A percentile compares a stretch with the other conserved stretches of the same genome.
These are phyloP conservation scores for Aureobasidium melanogenum DNA, from an alignment of 2,329 filamentous ascomycete species.

Conservation along the genomic window DNA sequence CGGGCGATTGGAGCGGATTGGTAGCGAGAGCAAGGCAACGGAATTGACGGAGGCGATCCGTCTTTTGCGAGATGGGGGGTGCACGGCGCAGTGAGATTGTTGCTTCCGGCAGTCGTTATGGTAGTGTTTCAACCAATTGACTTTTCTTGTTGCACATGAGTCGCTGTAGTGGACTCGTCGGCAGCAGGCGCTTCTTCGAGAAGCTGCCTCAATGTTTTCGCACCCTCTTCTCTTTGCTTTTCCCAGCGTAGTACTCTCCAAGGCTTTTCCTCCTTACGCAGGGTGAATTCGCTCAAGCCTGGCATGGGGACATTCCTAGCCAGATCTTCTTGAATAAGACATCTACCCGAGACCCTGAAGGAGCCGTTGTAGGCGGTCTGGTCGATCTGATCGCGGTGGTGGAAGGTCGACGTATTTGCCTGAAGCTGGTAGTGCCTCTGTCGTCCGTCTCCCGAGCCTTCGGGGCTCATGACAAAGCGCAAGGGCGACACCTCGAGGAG, in stretches of 20 bases:
- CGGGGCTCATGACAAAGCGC: slow-evolving; percentile 35
- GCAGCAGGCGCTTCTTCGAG: slow-evolving; percentile 18
- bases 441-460: slow-evolving; percentile 13
- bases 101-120: background rate
- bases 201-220: slow-evolving; percentile 27
- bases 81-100: background rate
- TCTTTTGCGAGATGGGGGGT: background rate
- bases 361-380: slow-evolving; percentile 23
- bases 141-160: background rate
- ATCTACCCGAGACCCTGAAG: slow-evolving; percentile 22
- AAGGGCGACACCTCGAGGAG: slow-evolving; percentile 38
- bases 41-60: background rate
- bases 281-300: slow-evolving; percentile 33
- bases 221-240: slow-evolving; percentile 19
- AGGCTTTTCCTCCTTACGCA: slow-evolving; percentile 29
- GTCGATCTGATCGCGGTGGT: slow-evolving; percentile 26
- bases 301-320: slow-evolving; percentile 29
- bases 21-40: background rate
- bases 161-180: background rate
- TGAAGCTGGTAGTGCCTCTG: slow-evolving; percentile 6
- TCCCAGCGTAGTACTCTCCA: slow-evolving; percentile 23
- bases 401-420: slow-evolving; percentile 5
- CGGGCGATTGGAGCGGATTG: slow-evolving; percentile 17
- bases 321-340: slow-evolving; percentile 28
- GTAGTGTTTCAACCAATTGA: background rate